Percentiles rank a stretch among this genome's conserved stretches.
phyloP scores from a whole-genome alignment of 306 rosid genomes.

The Lablab purpureus region DNA sequence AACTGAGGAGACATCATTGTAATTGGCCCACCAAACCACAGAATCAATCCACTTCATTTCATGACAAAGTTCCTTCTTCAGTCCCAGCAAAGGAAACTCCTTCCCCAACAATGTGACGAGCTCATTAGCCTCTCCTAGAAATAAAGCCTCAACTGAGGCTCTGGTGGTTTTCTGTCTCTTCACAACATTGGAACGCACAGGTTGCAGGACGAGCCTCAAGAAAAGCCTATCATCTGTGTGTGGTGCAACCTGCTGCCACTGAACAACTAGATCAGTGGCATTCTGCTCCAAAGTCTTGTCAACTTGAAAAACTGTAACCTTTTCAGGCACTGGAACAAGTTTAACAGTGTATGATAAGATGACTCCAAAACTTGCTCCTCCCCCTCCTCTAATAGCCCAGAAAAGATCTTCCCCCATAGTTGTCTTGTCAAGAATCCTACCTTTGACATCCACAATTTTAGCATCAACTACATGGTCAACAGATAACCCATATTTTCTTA shows the following conservation, averaged over 20 bases:
- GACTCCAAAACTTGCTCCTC: slow-evolving; percentile 78
- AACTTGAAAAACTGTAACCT: slow-evolving; percentile 54
- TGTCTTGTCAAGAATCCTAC: slow-evolving; percentile 59
- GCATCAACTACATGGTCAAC: slow-evolving; percentile 61
- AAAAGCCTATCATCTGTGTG: slow-evolving; percentile 56
- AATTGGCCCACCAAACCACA: slow-evolving; percentile 63
- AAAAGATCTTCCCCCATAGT: slow-evolving; percentile 86
- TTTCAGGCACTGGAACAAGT: slow-evolving; percentile 57
- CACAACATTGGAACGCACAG: slow-evolving; percentile 49
- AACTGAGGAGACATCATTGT: slow-evolving; percentile 34
- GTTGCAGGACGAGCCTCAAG: slow-evolving; percentile 64
- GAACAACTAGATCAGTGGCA: slow-evolving; percentile 44
- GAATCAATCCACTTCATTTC: slow-evolving; percentile 79
- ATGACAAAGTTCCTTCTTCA: slow-evolving; percentile 55
- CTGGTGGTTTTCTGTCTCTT: slow-evolving; percentile 54
- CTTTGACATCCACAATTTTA: slow-evolving; percentile 64
- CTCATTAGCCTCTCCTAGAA: slow-evolving; percentile 59
- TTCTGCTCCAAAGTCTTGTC: slow-evolving; percentile 41
- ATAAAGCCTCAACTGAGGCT: slow-evolving; percentile 52
- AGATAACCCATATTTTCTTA: slow-evolving; percentile 60
- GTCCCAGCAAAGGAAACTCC: slow-evolving; percentile 62
- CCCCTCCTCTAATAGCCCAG: slow-evolving; percentile 89
- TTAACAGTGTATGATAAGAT: slow-evolving; percentile 57
- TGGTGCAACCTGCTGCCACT: slow-evolving; percentile 70
- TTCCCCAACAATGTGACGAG: slow-evolving; percentile 57